Base-by-base conservation (phyloP, 345 rosid genomes). In the Lumnitzera racemosa region DNA sequence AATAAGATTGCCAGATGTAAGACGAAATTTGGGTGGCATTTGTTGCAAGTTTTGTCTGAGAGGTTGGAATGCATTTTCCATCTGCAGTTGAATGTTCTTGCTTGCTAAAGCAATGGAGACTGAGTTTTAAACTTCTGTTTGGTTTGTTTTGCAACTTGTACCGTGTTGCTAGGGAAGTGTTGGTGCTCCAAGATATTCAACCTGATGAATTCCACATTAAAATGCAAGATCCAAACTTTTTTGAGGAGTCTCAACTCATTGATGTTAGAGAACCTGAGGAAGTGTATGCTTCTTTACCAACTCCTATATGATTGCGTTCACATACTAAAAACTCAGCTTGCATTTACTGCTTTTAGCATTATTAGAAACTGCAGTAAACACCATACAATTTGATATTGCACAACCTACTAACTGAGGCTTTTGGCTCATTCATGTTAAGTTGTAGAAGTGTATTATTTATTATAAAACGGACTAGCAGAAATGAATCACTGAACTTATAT, bases 251-350 rank as follows among this genome's bases (percentile, higher is more conserved):
- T 68, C 98, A 91, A 60, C 74, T 91, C 75, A 74, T 91, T 61
- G 96, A 91, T 75, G 98, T 91, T 61, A 81, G 95, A 71, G 98
- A 91, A 70, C 92, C 90, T 51, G 89, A 85, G 23, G 98, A 91
- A 82, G 84, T 89, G 98, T 89, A 85, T 66, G 87, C 55, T 72
- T 61, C 57, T n/a, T 56, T 20, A 15, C 58, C 57, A 53, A 58
- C 24, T 51, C 15, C 56, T 7, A 61, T 31, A 68, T 25, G 31
- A 16, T 11, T 13, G 43, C 6, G 7, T 36, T 36, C 43, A 36
- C 5, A 36, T 9, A 9, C 7, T 36, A 0, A 7, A 36, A 36
- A 7, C 11, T 36, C 2, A 36, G 43, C 43, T 36, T 4, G 43
- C 43, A 36, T 36, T 36, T 36, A 27, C 31, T 27, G 31, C 3